A percentile compares a stretch with the other conserved stretches of the same genome.
Conservation (phyloP, 306 rosid species). For the Quercus rubra region DNA sequence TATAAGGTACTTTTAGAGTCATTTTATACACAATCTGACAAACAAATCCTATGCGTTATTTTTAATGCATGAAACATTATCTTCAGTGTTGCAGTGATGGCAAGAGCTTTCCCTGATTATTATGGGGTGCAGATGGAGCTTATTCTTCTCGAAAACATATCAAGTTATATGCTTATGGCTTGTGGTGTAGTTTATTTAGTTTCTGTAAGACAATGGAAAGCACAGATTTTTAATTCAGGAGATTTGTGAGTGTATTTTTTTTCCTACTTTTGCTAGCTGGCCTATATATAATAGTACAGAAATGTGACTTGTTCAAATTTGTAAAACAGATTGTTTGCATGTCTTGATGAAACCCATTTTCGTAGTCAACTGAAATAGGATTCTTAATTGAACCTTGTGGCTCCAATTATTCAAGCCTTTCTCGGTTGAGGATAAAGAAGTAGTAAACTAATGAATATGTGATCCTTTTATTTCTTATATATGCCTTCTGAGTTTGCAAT, state of each 20-base stretch:
- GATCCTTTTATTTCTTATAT: neutral
- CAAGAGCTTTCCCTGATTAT: constrained; percentile 70
- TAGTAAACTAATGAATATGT: neutral
- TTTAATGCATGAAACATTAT: constrained; percentile 19
- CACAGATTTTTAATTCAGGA: neutral
- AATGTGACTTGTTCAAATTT: neutral
- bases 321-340: neutral
- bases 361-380: neutral
- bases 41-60: neutral
- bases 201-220: constrained; percentile 43
- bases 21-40: neutral
- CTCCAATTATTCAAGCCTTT: neutral
- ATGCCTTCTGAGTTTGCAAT: neutral
- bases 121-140: constrained; percentile 25
- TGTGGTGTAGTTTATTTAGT: constrained; percentile 63
- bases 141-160: constrained; percentile 57
- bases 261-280: neutral
- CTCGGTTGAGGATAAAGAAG: neutral
- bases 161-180: constrained; percentile 70
- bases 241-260: neutral
- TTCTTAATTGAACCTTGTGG: constrained; percentile 1
- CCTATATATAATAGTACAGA: neutral
- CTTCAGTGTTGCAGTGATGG: constrained; percentile 75
- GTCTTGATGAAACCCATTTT: neutral
- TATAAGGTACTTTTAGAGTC: neutral